A percentile compares a stretch with the other conserved stretches of the same genome.
Evolutionary conservation across 805 yeast species (phyloP).

Genomic region (Starmerella geochares): DNA sequence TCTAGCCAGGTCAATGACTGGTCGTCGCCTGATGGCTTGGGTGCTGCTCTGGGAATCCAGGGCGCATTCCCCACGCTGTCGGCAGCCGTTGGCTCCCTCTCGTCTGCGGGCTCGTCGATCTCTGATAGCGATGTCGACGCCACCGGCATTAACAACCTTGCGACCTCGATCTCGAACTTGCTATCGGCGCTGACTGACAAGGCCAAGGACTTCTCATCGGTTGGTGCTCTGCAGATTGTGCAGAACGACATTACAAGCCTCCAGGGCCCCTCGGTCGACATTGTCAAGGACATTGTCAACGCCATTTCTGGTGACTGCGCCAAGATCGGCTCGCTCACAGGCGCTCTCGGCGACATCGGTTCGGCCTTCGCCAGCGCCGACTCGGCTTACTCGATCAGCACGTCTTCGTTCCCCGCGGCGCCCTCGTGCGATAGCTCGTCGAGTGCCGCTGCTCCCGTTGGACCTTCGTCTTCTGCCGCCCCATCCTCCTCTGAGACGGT

Average conservation of each 20-base stretch:
- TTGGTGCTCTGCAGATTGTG: constrained; percentile 23
- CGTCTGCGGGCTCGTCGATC: constrained; percentile 8
- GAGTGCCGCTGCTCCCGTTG: neutral
- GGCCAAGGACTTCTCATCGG: constrained; percentile 24
- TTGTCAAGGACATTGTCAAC: constrained; percentile 18
- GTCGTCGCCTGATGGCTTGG: constrained; percentile 21
- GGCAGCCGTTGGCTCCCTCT: constrained; percentile 16
- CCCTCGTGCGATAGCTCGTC: constrained; percentile 7
- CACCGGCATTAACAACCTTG: constrained; percentile 13
- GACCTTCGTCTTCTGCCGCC: neutral
- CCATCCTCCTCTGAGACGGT: neutral
- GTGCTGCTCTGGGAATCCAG: constrained; percentile 27
- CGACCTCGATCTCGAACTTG: constrained; percentile 17
- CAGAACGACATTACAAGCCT: constrained; percentile 17
- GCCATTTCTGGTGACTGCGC: constrained; percentile 10
- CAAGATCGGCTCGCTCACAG: constrained; percentile 1
- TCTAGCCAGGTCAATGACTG: constrained; percentile 15
- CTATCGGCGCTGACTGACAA: constrained; percentile 22
- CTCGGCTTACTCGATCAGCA: constrained; percentile 8
- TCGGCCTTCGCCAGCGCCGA: constrained; percentile 3
- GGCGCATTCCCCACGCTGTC: constrained; percentile 14
- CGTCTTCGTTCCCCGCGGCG: constrained; percentile 11
- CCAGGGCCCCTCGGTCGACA: constrained; percentile 19
- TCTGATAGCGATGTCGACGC: constrained; percentile 14
- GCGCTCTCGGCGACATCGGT: constrained; percentile 5